Percentiles rank a stretch among this genome's conserved stretches.
Evolutionary conservation across 345 rosid species (phyloP).

Genomic region (Heritiera fomes): DNA sequence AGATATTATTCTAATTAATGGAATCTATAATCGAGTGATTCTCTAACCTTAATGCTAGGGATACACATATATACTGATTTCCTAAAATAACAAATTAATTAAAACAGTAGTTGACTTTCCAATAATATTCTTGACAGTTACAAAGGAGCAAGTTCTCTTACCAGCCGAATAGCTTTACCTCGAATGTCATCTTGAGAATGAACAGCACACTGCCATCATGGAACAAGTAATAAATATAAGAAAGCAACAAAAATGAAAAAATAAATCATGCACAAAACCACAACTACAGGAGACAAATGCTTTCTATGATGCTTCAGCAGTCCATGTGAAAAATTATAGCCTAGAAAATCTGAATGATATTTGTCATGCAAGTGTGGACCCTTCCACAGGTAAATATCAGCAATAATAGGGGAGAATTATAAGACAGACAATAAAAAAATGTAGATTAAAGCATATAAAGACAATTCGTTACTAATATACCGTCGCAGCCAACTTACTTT

Average conservation of each 20-base stretch:
- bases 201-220: constrained; percentile 75
- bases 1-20: too few relatives aligned
- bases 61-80: too few relatives aligned
- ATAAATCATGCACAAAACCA: neutral
- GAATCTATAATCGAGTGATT: too few relatives aligned
- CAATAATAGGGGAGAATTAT: neutral
- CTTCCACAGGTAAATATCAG: neutral
- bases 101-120: too few relatives aligned
- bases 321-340: neutral
- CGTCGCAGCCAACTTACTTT: constrained; percentile 48
- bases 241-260: constrained; percentile 14
- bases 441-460: neutral
- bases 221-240: constrained; percentile 29
- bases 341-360: neutral
- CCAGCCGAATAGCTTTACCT: constrained; percentile 93
- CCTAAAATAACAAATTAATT: too few relatives aligned
- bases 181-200: constrained; percentile 93
- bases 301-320: constrained; percentile 7
- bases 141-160: constrained; percentile 34
- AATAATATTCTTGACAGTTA: too few relatives aligned
- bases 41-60: too few relatives aligned
- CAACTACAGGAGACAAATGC: neutral
- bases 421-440: neutral
- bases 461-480: neutral
- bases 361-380: neutral